Percentiles rank a stretch among this genome's conserved stretches.
Evolutionary conservation across 2,329 filamentous ascomycete genomes (phyloP).

Genomic region (Mycosphaerella sp.): DNA sequence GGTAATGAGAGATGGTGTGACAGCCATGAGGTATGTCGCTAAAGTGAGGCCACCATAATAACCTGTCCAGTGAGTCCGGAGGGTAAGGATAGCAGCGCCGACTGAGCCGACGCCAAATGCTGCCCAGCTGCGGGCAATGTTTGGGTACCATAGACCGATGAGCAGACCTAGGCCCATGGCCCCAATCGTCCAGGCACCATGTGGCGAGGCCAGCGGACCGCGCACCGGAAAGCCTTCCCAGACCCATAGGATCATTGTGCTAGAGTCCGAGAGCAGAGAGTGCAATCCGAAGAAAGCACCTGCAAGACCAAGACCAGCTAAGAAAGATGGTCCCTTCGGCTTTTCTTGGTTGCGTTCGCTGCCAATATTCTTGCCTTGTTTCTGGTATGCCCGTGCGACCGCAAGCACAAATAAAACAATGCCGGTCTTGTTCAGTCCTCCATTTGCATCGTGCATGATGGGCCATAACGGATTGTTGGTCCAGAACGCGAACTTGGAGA

Average conservation of each 20-base stretch:
- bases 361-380: slow-evolving; percentile 46
- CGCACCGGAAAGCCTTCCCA: slow-evolving; percentile 94
- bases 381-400: slow-evolving; percentile 67
- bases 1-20: slow-evolving; percentile 66
- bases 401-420: slow-evolving; percentile 69
- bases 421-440: slow-evolving; percentile 85
- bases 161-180: slow-evolving; percentile 79
- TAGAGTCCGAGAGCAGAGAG: slow-evolving; percentile 89
- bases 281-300: slow-evolving; percentile 86
- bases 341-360: slow-evolving; percentile 44
- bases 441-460: slow-evolving; percentile 80
- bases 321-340: slow-evolving; percentile 59
- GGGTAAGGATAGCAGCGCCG: slow-evolving; percentile 72
- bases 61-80: slow-evolving; percentile 74
- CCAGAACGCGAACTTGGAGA: slow-evolving; percentile 85
- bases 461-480: slow-evolving; percentile 98
- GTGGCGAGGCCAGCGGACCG: slow-evolving; percentile 80
- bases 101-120: slow-evolving; percentile 70
- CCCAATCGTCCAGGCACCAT: slow-evolving; percentile 78
- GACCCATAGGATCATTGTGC: slow-evolving; percentile 97
- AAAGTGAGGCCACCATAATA: slow-evolving; percentile 76
- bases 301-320: slow-evolving; percentile 71
- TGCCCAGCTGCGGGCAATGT: slow-evolving; percentile 68
- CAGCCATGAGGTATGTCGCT: slow-evolving; percentile 73
- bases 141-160: slow-evolving; percentile 66